Base-by-base conservation (phyloP, 2,329 filamentous ascomycete species). In the Pseudopithomyces maydicus region DNA sequence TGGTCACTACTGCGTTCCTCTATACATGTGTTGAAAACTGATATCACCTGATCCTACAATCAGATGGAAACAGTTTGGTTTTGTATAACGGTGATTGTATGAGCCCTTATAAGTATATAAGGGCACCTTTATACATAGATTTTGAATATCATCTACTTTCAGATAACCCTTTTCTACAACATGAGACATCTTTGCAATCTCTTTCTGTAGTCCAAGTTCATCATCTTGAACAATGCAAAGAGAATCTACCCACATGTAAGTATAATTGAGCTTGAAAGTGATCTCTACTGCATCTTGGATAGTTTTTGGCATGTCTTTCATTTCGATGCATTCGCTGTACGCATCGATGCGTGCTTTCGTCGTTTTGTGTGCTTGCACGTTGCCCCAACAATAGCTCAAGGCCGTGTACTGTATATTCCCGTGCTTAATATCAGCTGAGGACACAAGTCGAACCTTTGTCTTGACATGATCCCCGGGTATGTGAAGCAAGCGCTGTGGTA, bases 181-280 rank as follows among this genome's bases (percentile, higher is more conserved):
- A 20, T 52, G 8, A 8, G 49, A 29, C 63, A 66, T 62, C 19
- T 59, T 55, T 5, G 55, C 57, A 39, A 62, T 58, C 29, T 66
- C 63, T 17, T 33, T 20, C 6, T 41, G 11, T 4, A 52, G 12
- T 32, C 62, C 62, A 22, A 54, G 43, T 2, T 33, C 32, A 23
- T 56, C 54, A 35, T 56, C 54, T 17, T 56, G 54, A 11, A 56
- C 39, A 19, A 56, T 56, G 41, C 54, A 56, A 10, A 56, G 41
- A 20, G 46, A 44, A 32, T 56, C 47, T 8, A 56, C 33, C 54
- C 54, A 56, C 6, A 52, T 19, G 23, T 19, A 52, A 17, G 11
- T 5, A 38, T 20, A 29, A 3, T 53, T 53, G 12, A 63, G 42
- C 35, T 48, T 46, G 1, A 26, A 51, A 4, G 57, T 47, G 3